Percentiles rank a stretch among this genome's conserved stretches.
phyloP scores from a whole-genome alignment of 371 early-diverging fungal species.

The Batrachochytrium dendrobatidis region DNA sequence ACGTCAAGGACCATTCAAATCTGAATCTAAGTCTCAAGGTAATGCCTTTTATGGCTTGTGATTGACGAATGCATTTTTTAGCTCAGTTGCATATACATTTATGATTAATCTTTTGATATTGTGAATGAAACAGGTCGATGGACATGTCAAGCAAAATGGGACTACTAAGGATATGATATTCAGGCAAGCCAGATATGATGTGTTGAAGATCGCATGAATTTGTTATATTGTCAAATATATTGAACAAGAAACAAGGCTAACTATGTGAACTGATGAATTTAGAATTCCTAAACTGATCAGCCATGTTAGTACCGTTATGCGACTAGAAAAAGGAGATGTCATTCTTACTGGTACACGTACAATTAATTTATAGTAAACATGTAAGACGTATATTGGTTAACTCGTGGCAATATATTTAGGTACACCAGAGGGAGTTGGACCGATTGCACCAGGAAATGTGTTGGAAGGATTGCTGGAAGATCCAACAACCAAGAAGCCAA shows the following conservation, averaged over 20 bases:
- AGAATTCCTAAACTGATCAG: constrained; percentile 68
- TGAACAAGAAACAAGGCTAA: background rate
- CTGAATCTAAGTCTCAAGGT: constrained; percentile 77
- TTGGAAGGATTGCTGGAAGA: constrained; percentile 59
- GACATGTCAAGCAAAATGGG: constrained; percentile 71
- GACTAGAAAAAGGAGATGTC: constrained; percentile 66
- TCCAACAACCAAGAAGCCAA: constrained; percentile 4
- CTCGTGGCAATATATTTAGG: constrained; percentile 27
- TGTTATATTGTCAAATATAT: background rate
- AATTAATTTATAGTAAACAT: background rate
- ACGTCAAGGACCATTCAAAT: constrained; percentile 62
- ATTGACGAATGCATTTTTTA: constrained; percentile 2
- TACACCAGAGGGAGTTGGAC: constrained; percentile 87
- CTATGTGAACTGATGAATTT: background rate
- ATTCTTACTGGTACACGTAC: constrained; percentile 29
- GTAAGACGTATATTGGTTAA: background rate
- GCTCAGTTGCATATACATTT: background rate
- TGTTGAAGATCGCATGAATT: background rate
- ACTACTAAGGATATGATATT: constrained; percentile 89
- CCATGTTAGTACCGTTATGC: constrained; percentile 77
- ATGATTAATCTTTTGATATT: background rate
- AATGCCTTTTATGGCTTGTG: constrained; percentile 5
- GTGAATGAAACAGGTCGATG: constrained; percentile 49
- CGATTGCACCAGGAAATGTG: constrained; percentile 66
- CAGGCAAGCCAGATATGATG: constrained; percentile 40